These are phyloP conservation scores for Flaveria trinervia DNA, from an alignment of 129 eudicot species.

Conservation along the genomic window DNA sequence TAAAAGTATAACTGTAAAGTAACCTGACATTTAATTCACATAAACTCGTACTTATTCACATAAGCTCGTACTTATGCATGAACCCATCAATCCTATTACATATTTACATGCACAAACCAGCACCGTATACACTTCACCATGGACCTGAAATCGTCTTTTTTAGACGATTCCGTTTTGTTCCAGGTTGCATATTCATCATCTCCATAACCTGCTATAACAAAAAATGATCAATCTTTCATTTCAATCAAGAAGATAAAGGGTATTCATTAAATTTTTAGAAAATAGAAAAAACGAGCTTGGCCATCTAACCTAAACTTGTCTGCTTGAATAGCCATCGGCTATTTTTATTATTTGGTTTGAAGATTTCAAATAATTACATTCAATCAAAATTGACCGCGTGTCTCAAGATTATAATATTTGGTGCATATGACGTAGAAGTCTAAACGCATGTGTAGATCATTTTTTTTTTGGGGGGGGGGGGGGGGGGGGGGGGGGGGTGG, in stretches of 20 bases:
- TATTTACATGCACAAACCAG: constrained; percentile 23
- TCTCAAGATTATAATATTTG: background rate
- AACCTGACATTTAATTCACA: constrained; percentile 19
- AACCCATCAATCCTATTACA: constrained; percentile 27
- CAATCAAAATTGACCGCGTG: background rate
- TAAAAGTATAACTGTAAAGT: constrained; percentile 12
- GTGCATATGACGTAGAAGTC: background rate
- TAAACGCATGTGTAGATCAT: background rate
- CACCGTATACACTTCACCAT: constrained; percentile 53
- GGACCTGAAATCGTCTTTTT: constrained; percentile 85
- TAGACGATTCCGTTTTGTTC: constrained; percentile 56
- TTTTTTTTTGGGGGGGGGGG: too few species aligned
- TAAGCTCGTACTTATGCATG: constrained; percentile 7
- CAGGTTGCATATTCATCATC: constrained; percentile 60
- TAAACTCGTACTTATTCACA: constrained; percentile 23
- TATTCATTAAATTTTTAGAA: background rate
- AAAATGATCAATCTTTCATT: background rate
- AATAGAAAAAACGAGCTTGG: background rate
- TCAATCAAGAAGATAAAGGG: background rate
- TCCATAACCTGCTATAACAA: constrained; percentile 53
- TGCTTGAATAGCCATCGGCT: background rate
- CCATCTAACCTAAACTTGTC: background rate
- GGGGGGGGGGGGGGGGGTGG: too few species aligned
- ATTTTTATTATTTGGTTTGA: too few species aligned
- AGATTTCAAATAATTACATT: background rate